Evolutionary conservation across 2,329 filamentous ascomycete species (phyloP).

Genomic region (Colletotrichum liriopes): DNA sequence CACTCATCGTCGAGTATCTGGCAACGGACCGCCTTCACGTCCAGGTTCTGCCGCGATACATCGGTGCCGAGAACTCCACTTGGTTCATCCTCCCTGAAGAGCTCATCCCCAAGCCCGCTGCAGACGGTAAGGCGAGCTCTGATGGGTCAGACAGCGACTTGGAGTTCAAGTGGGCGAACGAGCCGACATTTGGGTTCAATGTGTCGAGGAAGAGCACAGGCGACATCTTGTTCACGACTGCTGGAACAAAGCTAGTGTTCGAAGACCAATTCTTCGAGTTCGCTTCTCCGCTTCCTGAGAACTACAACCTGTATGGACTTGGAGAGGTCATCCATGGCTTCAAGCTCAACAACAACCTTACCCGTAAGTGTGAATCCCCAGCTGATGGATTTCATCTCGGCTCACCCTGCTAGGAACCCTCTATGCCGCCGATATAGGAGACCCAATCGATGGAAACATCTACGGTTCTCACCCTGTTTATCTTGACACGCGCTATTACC

Average conservation of each 20-base stretch:
- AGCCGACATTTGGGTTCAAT: conserved; percentile 77
- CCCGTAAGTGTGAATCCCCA: conserved; percentile 59
- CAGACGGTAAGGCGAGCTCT: conserved; percentile 19
- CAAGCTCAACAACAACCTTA: conserved; percentile 80
- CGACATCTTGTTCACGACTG: conserved; percentile 79
- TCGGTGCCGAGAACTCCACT: conserved; percentile 73
- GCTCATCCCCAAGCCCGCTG: conserved; percentile 70
- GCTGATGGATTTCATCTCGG: background rate
- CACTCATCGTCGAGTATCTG: conserved; percentile 79
- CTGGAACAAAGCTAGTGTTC: conserved; percentile 76
- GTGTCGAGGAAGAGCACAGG: conserved; percentile 72
- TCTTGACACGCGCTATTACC: conserved; percentile 83
- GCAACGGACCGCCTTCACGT: conserved; percentile 77
- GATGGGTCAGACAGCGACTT: conserved; percentile 63
- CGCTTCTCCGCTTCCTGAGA: conserved; percentile 73
- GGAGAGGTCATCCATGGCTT: conserved; percentile 82
- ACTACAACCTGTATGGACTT: conserved; percentile 84
- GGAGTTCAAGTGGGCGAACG: conserved; percentile 67
- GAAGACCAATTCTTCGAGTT: conserved; percentile 87
- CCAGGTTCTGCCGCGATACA: conserved; percentile 77
- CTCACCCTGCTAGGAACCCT: conserved; percentile 55
- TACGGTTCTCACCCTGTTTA: conserved; percentile 87
- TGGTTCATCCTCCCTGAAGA: conserved; percentile 78
- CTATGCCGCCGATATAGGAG: conserved; percentile 78
- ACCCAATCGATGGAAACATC: conserved; percentile 77